Evolutionary conservation across 345 rosid species (phyloP).

Genomic region (Garcia nutans): DNA sequence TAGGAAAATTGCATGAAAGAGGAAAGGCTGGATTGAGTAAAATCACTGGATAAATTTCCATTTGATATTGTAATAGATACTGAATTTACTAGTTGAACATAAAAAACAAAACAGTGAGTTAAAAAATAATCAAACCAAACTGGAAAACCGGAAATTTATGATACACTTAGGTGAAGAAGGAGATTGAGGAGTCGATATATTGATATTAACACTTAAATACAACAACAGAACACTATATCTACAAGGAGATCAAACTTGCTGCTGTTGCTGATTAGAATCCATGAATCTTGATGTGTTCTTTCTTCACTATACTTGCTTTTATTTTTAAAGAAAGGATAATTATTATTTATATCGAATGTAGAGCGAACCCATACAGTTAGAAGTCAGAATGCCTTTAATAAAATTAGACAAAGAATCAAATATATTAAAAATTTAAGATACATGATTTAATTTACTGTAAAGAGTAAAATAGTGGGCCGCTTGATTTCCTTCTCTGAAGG

Average conservation of each 20-base stretch:
- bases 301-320: too few species aligned
- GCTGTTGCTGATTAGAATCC: conserved; percentile 9
- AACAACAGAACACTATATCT: neutral
- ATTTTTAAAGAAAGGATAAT: too few species aligned
- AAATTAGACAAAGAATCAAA: too few species aligned
- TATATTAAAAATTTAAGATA: too few species aligned
- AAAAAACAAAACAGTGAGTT: neutral
- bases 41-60: neutral
- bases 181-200: neutral
- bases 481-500: too few species aligned
- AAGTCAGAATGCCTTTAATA: too few species aligned
- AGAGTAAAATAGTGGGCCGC: too few species aligned
- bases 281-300: conserved; percentile 71
- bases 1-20: neutral
- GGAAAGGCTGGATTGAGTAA: neutral
- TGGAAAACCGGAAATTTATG: neutral
- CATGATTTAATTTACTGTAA: too few species aligned
- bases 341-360: too few species aligned
- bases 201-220: neutral
- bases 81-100: neutral
- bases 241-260: neutral
- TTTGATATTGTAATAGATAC: neutral
- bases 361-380: too few species aligned
- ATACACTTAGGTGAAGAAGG: neutral
- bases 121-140: neutral